phyloP scores from a whole-genome alignment of 225 moss, liverwort and hornwort genomes.

The Sphagnum contortum region DNA sequence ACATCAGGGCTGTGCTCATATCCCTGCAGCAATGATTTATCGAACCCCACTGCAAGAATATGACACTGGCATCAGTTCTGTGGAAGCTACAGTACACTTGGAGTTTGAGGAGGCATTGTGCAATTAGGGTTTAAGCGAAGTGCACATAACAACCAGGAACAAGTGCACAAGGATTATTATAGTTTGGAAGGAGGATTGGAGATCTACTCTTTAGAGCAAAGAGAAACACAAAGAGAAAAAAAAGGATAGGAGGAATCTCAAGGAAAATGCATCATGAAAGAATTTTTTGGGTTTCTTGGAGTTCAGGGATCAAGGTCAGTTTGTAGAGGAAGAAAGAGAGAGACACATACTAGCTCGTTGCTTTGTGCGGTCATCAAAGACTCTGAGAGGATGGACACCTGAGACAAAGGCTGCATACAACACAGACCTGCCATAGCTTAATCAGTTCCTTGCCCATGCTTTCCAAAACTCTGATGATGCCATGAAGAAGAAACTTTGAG shows the following conservation, averaged over 20 bases:
- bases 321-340: not conserved
- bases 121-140: too few relatives aligned
- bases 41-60: slow-evolving; percentile 24
- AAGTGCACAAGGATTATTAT: not conserved
- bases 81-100: too few relatives aligned
- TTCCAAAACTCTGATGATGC: not conserved
- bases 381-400: slow-evolving; percentile 40
- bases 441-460: slow-evolving; percentile 1
- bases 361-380: slow-evolving; percentile 44
- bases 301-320: too few relatives aligned
- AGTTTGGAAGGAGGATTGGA: not conserved
- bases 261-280: too few relatives aligned
- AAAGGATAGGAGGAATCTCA: too few relatives aligned
- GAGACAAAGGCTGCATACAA: slow-evolving; percentile 52
- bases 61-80: too few relatives aligned
- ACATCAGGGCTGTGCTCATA: slow-evolving; percentile 38
- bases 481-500: not conserved
- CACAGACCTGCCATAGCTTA: slow-evolving; percentile 17
- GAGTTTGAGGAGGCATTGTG: too few relatives aligned
- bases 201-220: not conserved
- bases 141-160: too few relatives aligned
- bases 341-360: slow-evolving; percentile 19
- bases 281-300: too few relatives aligned
- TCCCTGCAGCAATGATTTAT: slow-evolving; percentile 33
- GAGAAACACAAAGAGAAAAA: not conserved